Evolutionary conservation across 2,329 filamentous ascomycete genomes (phyloP), one percentile per base, ranked within the genome.

Genomic region (Colletotrichum noveboracense): DNA sequence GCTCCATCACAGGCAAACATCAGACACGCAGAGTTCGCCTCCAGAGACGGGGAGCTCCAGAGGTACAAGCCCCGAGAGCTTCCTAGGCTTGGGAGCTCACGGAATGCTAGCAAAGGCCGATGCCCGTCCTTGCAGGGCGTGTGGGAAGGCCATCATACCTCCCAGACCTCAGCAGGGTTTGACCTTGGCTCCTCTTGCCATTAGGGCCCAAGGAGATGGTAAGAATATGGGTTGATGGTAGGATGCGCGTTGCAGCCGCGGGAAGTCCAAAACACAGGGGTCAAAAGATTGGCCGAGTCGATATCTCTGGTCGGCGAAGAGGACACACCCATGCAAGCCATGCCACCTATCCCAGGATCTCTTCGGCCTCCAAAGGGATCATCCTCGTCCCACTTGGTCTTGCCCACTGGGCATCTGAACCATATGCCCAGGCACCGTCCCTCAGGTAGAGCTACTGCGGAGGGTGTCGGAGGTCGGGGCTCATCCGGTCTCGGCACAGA

Each of bases 401-500:
- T 34, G 21, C 65, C 21, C 32, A 14, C 58, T 76, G 58, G 48
- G 65, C 74, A 56, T 74, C 74, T 48, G 74, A 74, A 74, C 70
- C 58, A 65, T 14, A 14, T 43, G 34, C 58, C 74, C 70, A 69
- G 74, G 70, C 70, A 76, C 64, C 70, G n/a, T 66, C 34, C 43
- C 34, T 74, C 70, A 76, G 64, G 70, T 69, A 24, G 43, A 68
- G 64, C 70, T 38, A 18, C 26, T 60, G 58, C 26, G 70, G 65
- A 66, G 74, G 24, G 21, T 48, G 65, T 48, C 48, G 64, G 55
- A 73, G 70, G 70, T 73, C 70, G 69, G 56, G 70, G 65, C 70
- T 68, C 74, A 65, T 74, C 74, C 36, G 64, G 70, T 74, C 74
- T 76, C 65, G 70, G 74, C 74, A 76, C 70, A 65, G 65, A 73